Percentiles rank a stretch among this genome's conserved stretches.
Evolutionary conservation across 78 protist species (phyloP).

Genomic region (Emiliania huxleyi): DNA sequence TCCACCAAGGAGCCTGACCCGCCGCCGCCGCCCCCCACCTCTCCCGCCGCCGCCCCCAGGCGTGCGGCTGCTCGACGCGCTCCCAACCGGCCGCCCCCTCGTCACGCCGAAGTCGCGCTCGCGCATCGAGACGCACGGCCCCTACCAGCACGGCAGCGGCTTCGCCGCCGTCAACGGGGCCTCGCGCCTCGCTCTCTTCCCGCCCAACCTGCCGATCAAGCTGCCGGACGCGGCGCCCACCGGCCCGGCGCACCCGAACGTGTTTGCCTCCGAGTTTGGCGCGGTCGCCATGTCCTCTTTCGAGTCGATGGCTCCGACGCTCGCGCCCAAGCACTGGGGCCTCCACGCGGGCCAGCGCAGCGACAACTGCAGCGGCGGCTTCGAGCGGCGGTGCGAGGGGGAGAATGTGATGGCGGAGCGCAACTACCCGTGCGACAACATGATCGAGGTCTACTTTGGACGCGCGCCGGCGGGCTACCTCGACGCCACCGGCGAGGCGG

Average conservation of each 20-base stretch:
- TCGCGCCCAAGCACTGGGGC: conserved; percentile 9
- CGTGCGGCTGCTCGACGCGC: conserved; percentile 40
- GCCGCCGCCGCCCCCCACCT: too few species aligned
- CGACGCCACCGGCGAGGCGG: conserved; percentile 23
- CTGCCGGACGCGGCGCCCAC: background rate
- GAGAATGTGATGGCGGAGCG: conserved; percentile 21
- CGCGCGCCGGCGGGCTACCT: background rate
- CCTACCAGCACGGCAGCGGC: conserved; percentile 43
- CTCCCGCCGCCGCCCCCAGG: too few species aligned
- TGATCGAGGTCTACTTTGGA: conserved; percentile 34
- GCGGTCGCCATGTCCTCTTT: conserved; percentile 35
- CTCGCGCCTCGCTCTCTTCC: background rate
- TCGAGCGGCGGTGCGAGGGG: background rate
- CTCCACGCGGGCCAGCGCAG: background rate
- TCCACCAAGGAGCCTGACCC: too few species aligned
- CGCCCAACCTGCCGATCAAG: background rate
- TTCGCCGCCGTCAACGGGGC: conserved; percentile 1
- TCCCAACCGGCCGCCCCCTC: conserved; percentile 12
- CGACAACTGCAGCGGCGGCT: background rate
- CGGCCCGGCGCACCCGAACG: background rate
- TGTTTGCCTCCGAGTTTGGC: conserved; percentile 57
- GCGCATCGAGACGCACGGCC: conserved; percentile 55
- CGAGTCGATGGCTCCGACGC: conserved; percentile 39
- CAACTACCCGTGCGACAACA: conserved; percentile 52
- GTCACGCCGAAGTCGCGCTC: background rate